Conservation (phyloP, 1,139 yeast species). For the Citeromyces hawaiiensis region DNA sequence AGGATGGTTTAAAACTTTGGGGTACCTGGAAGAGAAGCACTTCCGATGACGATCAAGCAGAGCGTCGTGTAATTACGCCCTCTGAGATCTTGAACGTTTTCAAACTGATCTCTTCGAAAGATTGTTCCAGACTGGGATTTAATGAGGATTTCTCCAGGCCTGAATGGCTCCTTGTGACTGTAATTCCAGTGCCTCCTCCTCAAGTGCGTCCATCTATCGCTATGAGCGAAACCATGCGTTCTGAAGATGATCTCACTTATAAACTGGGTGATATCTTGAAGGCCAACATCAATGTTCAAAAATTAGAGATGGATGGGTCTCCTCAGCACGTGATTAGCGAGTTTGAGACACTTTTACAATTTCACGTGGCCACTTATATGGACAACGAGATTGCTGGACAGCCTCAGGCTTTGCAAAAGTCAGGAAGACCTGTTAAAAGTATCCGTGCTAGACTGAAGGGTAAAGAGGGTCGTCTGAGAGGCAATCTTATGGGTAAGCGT, state of each 20-base stretch:
- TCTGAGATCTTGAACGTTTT: constrained; percentile 84
- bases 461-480: constrained; percentile 97
- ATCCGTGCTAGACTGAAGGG: constrained; percentile 98
- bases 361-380: constrained; percentile 99
- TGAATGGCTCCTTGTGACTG: constrained; percentile 96
- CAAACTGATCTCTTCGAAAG: constrained; percentile 81
- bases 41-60: constrained; percentile 84
- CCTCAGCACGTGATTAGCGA: constrained; percentile 97
- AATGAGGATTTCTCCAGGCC: constrained; percentile 96
- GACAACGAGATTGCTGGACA: constrained; percentile 99
- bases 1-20: constrained; percentile 90
- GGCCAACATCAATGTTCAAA: constrained; percentile 91
- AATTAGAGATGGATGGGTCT: constrained; percentile 95
- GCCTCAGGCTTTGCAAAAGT: constrained; percentile 96
- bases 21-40: constrained; percentile 92
- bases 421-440: constrained; percentile 97
- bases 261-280: constrained; percentile 93
- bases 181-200: constrained; percentile 98
- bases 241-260: constrained; percentile 98
- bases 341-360: constrained; percentile 88
- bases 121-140: constrained; percentile 72
- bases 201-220: constrained; percentile 99
- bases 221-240: constrained; percentile 96
- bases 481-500: constrained; percentile 98
- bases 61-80: constrained; percentile 79